Evolutionary conservation across 441 rosid genomes (phyloP).

Genomic region (Pelargonium exstipulatum): DNA sequence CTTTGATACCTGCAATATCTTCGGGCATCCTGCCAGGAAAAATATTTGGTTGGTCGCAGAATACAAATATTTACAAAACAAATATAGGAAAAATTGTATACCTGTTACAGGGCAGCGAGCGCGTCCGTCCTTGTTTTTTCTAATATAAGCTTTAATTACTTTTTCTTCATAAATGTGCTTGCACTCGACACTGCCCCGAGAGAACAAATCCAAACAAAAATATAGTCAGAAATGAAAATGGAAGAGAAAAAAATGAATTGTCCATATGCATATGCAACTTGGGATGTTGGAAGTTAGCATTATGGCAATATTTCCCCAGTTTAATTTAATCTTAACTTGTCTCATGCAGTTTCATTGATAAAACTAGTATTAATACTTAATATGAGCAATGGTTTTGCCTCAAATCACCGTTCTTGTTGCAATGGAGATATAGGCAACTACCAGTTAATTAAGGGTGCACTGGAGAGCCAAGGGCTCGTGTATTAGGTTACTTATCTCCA

Average conservation of each 20-base stretch:
- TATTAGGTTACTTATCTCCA: too few relatives aligned
- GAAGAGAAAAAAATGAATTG: background rate
- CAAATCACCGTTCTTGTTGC: background rate
- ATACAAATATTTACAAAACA: background rate
- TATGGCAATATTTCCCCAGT: too few relatives aligned
- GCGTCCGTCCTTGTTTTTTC: constrained; percentile 23
- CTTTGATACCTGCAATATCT: constrained; percentile 37
- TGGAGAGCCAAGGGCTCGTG: background rate
- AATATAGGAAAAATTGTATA: constrained; percentile 21
- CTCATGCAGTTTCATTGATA: too few relatives aligned
- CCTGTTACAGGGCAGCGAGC: constrained; percentile 72
- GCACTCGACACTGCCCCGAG: constrained; percentile 61
- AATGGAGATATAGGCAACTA: background rate
- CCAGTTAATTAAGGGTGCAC: background rate
- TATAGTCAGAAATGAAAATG: background rate
- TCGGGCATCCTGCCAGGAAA: constrained; percentile 58
- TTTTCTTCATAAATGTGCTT: constrained; percentile 72
- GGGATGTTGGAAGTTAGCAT: background rate
- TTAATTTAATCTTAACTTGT: too few relatives aligned
- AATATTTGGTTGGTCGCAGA: background rate
- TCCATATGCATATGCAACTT: background rate
- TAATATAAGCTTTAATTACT: constrained; percentile 46
- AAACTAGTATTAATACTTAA: background rate
- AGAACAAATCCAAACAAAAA: background rate
- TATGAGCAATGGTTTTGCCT: background rate